Evolutionary conservation across 169 alveolate genomes (phyloP).

Genomic region (Plasmodium cynomolgi): DNA sequence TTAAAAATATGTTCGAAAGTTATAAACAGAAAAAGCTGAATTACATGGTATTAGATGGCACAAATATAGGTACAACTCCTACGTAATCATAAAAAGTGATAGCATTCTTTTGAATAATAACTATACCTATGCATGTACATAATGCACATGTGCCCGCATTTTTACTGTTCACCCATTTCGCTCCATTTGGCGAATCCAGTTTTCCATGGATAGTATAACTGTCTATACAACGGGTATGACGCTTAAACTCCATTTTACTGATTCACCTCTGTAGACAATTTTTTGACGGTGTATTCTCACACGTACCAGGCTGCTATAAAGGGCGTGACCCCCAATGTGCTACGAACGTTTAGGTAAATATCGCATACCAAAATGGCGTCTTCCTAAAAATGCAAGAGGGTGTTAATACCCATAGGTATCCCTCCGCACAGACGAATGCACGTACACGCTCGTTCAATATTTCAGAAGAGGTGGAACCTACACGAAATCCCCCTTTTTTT

Average conservation of each 20-base stretch:
- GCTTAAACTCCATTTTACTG: background rate
- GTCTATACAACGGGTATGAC: background rate
- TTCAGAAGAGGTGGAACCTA: background rate
- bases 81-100: background rate
- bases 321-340: constrained; percentile 55
- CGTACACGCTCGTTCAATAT: background rate
- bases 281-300: constrained; percentile 64
- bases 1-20: constrained; percentile 48
- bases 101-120: background rate
- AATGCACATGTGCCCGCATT: background rate
- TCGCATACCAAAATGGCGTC: background rate
- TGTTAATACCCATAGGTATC: background rate
- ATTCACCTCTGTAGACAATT: constrained; percentile 21
- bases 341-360: constrained; percentile 51
- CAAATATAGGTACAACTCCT: constrained; percentile 56
- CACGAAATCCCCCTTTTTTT: background rate
- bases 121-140: background rate
- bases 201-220: background rate
- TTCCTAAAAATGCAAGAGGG: background rate
- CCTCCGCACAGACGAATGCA: background rate
- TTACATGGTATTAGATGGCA: constrained; percentile 65
- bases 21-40: constrained; percentile 46
- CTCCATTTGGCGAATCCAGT: background rate
- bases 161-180: background rate
- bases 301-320: constrained; percentile 56